Percentiles rank a stretch among this genome's conserved stretches.
These are phyloP conservation scores for Pythium angustatum DNA, from an alignment of 352 stramenopile genomes.

Conservation along the genomic window DNA sequence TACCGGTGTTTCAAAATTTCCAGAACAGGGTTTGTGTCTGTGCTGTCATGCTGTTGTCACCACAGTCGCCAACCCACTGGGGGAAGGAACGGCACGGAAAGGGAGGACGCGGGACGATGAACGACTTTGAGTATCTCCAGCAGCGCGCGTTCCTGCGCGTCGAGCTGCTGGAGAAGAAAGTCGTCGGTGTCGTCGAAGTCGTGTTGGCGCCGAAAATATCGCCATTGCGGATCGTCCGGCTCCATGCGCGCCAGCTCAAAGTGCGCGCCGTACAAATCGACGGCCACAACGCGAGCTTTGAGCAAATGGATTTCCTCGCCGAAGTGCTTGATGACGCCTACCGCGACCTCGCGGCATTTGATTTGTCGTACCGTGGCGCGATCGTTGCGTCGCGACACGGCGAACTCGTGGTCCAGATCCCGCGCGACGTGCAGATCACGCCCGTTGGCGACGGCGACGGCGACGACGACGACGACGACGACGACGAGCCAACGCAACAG, in stretches of 20 bases:
- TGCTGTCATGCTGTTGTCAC: too few relatives aligned
- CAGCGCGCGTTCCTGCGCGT: constrained; percentile 77
- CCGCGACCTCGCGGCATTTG: constrained; percentile 75
- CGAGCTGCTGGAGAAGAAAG: constrained; percentile 64
- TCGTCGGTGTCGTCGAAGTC: constrained; percentile 70
- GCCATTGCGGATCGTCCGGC: constrained; percentile 56
- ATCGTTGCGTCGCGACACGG: constrained; percentile 85
- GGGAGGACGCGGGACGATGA: constrained; percentile 50
- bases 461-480: constrained; percentile 19
- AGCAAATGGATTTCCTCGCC: constrained; percentile 78
- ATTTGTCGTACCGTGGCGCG: constrained; percentile 82
- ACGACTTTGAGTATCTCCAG: constrained; percentile 85
- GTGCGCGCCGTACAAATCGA: constrained; percentile 61
- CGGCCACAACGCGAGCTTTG: constrained; percentile 56
- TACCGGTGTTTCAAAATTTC: too few relatives aligned
- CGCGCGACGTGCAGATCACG: constrained; percentile 54
- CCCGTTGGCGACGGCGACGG: constrained; percentile 36
- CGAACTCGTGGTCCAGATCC: constrained; percentile 78
- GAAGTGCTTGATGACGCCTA: constrained; percentile 83
- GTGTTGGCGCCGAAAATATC: constrained; percentile 62
- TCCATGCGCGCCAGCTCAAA: constrained; percentile 75
- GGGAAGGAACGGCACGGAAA: background rate
- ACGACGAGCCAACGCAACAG: constrained; percentile 31
- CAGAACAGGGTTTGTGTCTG: too few relatives aligned
- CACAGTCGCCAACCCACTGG: background rate